These are phyloP conservation scores for Calonectria pseudoreteaudii DNA, from an alignment of 2,329 filamentous ascomycete genomes.

Conservation along the genomic window DNA sequence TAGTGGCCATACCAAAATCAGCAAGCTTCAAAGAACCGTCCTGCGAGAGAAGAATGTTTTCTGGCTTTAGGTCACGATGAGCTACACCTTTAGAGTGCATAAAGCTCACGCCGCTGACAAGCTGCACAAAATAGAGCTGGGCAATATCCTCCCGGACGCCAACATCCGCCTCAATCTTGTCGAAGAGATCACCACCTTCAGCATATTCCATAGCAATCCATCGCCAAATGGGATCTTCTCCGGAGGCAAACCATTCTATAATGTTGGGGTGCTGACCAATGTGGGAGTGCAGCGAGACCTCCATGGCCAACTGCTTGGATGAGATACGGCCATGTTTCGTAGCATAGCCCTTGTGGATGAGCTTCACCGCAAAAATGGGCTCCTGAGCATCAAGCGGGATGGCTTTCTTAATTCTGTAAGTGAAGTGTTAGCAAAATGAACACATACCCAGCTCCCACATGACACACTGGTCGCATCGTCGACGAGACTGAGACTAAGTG, in stretches of 20 bases:
- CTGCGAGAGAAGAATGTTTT: constrained; percentile 91
- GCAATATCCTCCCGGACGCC: constrained; percentile 95
- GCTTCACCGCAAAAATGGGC: constrained; percentile 95
- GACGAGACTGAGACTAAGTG: neutral
- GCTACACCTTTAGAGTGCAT: constrained; percentile 97
- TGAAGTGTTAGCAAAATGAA: constrained; percentile 8
- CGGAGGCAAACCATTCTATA: constrained; percentile 90
- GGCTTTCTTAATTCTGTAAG: constrained; percentile 88
- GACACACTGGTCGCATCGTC: neutral
- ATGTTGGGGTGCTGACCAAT: constrained; percentile 93
- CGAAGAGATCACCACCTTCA: constrained; percentile 94
- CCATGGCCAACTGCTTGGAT: constrained; percentile 89
- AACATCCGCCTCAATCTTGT: constrained; percentile 98
- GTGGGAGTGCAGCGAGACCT: constrained; percentile 89
- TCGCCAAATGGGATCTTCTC: constrained; percentile 87
- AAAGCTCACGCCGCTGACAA: constrained; percentile 90
- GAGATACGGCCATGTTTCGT: constrained; percentile 89
- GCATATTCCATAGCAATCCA: constrained; percentile 99
- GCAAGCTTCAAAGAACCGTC: constrained; percentile 92
- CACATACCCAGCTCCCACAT: neutral
- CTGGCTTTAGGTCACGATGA: constrained; percentile 91
- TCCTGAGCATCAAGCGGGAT: constrained; percentile 75
- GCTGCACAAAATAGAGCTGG: constrained; percentile 94
- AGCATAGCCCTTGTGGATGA: constrained; percentile 98
- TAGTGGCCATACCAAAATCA: constrained; percentile 94